These are phyloP conservation scores for Globisporangium emineosum DNA, from an alignment of 352 stramenopile species.

Conservation along the genomic window DNA sequence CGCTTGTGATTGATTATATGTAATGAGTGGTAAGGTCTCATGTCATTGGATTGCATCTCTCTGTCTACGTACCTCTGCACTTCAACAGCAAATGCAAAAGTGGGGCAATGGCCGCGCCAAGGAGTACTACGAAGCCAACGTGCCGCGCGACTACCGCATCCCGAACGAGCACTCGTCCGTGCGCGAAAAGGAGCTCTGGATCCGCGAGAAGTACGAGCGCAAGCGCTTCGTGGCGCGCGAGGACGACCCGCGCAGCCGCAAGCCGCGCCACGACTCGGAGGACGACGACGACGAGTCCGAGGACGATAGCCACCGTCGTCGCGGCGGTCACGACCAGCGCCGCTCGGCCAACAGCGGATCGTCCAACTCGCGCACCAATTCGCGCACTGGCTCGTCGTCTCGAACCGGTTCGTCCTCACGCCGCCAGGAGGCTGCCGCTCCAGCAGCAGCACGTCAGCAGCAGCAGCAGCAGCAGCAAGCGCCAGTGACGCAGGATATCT, in stretches of 20 bases:
- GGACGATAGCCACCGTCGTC: conserved; percentile 8
- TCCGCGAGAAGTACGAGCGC: conserved; percentile 89
- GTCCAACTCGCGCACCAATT: conserved; percentile 20
- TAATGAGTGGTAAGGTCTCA: neutral
- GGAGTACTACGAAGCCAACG: conserved; percentile 85
- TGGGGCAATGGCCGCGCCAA: conserved; percentile 90
- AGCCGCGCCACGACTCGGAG: conserved; percentile 36
- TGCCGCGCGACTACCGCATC: conserved; percentile 72
- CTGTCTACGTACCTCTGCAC: neutral
- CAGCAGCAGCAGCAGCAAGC: neutral
- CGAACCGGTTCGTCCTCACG: conserved; percentile 28
- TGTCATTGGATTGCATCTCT: neutral
- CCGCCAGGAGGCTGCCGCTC: conserved; percentile 30
- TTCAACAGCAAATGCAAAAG: conserved; percentile 86
- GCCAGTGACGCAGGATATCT: conserved; percentile 50
- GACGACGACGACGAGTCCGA: conserved; percentile 42
- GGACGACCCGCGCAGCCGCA: conserved; percentile 33
- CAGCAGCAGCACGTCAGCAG: conserved; percentile 13
- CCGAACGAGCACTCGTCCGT: conserved; percentile 78
- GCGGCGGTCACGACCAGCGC: conserved; percentile 13
- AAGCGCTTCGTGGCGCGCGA: conserved; percentile 71
- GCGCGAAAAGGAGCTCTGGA: conserved; percentile 90
- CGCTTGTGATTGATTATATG: neutral
- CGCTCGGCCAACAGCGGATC: conserved; percentile 22
- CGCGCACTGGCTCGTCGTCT: conserved; percentile 27